Evolutionary conservation across 257 asterid genomes (phyloP), one percentile per base, ranked within the genome.

Genomic region (Nicotiana undulata): DNA sequence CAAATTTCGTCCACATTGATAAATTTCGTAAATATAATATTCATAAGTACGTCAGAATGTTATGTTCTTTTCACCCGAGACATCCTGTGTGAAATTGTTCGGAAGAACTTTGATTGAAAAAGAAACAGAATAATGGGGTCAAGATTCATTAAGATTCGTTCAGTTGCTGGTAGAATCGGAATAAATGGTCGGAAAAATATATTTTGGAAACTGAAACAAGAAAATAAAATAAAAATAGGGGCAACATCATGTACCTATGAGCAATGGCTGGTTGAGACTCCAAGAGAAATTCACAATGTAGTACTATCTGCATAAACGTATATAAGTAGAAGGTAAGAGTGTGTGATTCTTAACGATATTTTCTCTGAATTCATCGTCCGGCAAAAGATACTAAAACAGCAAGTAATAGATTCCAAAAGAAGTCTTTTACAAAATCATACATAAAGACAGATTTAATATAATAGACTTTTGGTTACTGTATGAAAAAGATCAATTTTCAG

Each of bases 341-440:
- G 10, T 68, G 10, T 22, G 18, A 44, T 70, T 70, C 26, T 12
- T 70, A 70, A 70, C 13, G 55, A 44, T 44, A 70, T 22, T 70
- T 13, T 70, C 77, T 70, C 34, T 22, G 77, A 44, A 70, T 70
- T 70, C 59, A 70, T 44, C 59, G 77, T 70, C 77, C 77, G 37
- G 77, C 59, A 70, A 70, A 68, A 44, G 59, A 70, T 70, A 22
- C 77, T 22, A 22, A 40, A 70, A 44, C 37, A 70, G 22, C 37
- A 3, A 70, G 15, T 34, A 22, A 22, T 12, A 44, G 0, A 70
- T n/a, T 44, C 77, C 22, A 44, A 18, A 9, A 32, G 2, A 56
- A 34, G 58, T 13, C 58, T 16, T 52, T 52, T 51, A 13, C n/a
- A 51, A 15, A 16, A 52, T 52, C 58, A 52, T 15, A 16, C 5